These are phyloP conservation scores for Pythium brachiatum DNA, from an alignment of 352 stramenopile species.

Conservation along the genomic window DNA sequence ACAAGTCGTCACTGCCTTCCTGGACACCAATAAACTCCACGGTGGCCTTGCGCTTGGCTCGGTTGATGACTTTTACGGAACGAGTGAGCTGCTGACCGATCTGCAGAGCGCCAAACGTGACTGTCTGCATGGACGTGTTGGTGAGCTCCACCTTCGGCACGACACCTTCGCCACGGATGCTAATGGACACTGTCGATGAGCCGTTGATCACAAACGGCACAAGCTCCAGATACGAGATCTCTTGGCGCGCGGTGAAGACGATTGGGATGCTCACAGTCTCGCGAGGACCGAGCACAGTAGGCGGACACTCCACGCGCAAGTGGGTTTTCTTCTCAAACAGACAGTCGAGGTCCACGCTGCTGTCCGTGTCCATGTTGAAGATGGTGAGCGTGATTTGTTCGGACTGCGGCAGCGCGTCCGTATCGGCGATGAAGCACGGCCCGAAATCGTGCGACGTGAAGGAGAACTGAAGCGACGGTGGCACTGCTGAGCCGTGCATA, in stretches of 20 bases:
- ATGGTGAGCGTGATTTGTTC: conserved; percentile 69
- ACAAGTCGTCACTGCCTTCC: neutral
- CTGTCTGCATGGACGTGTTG: conserved; percentile 77
- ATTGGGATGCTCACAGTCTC: conserved; percentile 80
- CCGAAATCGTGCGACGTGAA: conserved; percentile 91
- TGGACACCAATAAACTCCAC: conserved; percentile 52
- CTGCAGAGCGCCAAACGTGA: conserved; percentile 83
- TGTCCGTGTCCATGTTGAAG: conserved; percentile 86
- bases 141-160: conserved; percentile 84
- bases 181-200: conserved; percentile 73
- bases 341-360: conserved; percentile 86
- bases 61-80: conserved; percentile 85
- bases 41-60: conserved; percentile 66
- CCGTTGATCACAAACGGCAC: conserved; percentile 92
- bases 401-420: conserved; percentile 47
- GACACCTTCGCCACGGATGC: conserved; percentile 72
- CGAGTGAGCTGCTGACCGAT: conserved; percentile 74
- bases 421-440: conserved; percentile 88
- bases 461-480: conserved; percentile 87
- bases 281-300: conserved; percentile 77
- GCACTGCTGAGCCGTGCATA: conserved; percentile 72
- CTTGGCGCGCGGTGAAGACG: conserved; percentile 83
- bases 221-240: conserved; percentile 77
- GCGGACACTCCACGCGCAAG: conserved; percentile 82
- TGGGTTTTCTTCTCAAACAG: conserved; percentile 86